Percentiles rank a stretch among this genome's conserved stretches.
Conservation (phyloP, 495 filamentous ascomycete species). For the Neurospora cerealis region DNA sequence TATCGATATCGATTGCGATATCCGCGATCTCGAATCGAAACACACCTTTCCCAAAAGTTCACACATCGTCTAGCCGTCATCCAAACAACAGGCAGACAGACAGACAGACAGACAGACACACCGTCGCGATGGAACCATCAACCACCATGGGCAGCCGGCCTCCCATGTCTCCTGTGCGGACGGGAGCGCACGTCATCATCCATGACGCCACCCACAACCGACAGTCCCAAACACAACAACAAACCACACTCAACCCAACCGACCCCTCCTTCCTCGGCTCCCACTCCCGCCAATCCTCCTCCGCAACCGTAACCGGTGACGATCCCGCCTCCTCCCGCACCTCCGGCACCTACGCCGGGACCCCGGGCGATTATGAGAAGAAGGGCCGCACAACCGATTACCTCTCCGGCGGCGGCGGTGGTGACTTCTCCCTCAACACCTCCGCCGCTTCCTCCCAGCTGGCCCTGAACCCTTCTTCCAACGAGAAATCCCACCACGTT, state of each 20-base stretch:
- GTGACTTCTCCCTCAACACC: background rate
- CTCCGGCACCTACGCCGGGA: background rate
- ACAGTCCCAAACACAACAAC: background rate
- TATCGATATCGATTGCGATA: background rate
- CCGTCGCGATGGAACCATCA: background rate
- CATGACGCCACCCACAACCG: background rate
- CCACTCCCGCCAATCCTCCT: background rate
- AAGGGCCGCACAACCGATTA: background rate
- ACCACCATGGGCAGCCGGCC: background rate
- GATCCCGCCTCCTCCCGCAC: background rate
- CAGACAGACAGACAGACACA: background rate
- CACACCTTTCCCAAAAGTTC: background rate
- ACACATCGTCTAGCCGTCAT: background rate
- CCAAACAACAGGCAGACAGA: background rate
- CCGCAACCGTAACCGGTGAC: background rate
- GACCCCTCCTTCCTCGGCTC: background rate
- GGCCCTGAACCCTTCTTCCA: background rate
- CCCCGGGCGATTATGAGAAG: background rate
- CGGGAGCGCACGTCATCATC: background rate
- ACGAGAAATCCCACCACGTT: background rate
- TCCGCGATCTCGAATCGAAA: background rate
- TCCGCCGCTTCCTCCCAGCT: background rate
- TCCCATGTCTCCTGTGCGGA: background rate
- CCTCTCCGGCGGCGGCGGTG: background rate
- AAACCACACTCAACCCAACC: background rate